Percentiles rank a stretch among this genome's conserved stretches.
phyloP scores from a whole-genome alignment of 2,329 filamentous ascomycete species.

The Diaporthe nobilis region DNA sequence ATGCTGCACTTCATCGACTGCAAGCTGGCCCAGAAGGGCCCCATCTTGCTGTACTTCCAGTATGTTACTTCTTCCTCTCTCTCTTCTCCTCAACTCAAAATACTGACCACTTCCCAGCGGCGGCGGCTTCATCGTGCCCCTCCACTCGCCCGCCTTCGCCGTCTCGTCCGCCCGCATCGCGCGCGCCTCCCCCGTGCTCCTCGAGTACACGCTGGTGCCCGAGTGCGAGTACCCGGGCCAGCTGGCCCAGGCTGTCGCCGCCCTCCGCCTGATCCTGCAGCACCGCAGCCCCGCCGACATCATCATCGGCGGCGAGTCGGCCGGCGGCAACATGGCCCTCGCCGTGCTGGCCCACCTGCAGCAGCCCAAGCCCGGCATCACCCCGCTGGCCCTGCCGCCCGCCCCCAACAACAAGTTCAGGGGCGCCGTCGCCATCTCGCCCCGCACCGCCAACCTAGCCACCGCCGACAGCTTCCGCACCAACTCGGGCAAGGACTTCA shows the following conservation, averaged over 20 bases:
- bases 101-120: constrained; percentile 20
- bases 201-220: constrained; percentile 46
- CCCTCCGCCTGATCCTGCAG: constrained; percentile 44
- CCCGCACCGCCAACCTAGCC: constrained; percentile 44
- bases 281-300: constrained; percentile 40
- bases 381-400: constrained; percentile 33
- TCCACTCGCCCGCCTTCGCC: constrained; percentile 35
- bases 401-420: constrained; percentile 30
- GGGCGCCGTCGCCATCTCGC: constrained; percentile 43
- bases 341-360: constrained; percentile 44
- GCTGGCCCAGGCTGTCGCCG: constrained; percentile 44
- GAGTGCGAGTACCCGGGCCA: constrained; percentile 45
- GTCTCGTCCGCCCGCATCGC: constrained; percentile 34
- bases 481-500: constrained; percentile 44
- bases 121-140: constrained; percentile 37
- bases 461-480: constrained; percentile 41
- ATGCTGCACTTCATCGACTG: constrained; percentile 40
- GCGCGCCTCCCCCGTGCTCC: constrained; percentile 41
- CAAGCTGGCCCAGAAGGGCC: constrained; percentile 29
- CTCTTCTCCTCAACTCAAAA: not conserved
- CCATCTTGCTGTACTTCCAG: constrained; percentile 43
- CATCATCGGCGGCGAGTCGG: constrained; percentile 45
- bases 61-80: not conserved
- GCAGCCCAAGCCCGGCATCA: constrained; percentile 42
- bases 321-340: constrained; percentile 45